Evolutionary conservation across 805 yeast genomes (phyloP).

Genomic region (Sugiyamaella boreocaroliniensis): DNA sequence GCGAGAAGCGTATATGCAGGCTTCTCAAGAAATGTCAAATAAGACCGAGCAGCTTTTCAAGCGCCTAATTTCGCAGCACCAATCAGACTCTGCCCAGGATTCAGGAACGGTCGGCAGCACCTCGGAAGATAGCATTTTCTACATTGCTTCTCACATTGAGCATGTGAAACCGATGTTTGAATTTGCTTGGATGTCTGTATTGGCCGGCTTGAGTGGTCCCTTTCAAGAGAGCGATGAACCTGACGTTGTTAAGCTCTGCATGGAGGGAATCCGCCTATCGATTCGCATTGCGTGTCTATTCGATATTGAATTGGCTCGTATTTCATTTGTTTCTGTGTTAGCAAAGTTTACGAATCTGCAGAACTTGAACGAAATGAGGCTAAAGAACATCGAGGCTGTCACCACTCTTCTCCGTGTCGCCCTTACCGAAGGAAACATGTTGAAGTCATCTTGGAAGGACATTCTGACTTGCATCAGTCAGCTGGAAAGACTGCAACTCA

Average conservation of each 20-base stretch:
- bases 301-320: constrained; percentile 75
- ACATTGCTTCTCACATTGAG: constrained; percentile 78
- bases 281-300: constrained; percentile 79
- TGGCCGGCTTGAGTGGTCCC: constrained; percentile 92
- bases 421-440: constrained; percentile 65
- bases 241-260: constrained; percentile 48
- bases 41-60: constrained; percentile 83
- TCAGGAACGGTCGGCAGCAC: constrained; percentile 4
- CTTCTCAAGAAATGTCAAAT: constrained; percentile 83
- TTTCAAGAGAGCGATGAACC: constrained; percentile 75
- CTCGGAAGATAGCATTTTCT: constrained; percentile 45
- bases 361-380: constrained; percentile 68
- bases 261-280: constrained; percentile 81
- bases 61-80: constrained; percentile 37
- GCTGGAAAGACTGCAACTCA: constrained; percentile 80
- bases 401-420: constrained; percentile 69
- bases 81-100: constrained; percentile 32
- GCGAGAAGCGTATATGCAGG: constrained; percentile 82
- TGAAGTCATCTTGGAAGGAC: constrained; percentile 78
- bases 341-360: constrained; percentile 79
- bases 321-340: constrained; percentile 83
- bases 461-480: constrained; percentile 79
- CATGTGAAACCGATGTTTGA: constrained; percentile 93
- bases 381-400: constrained; percentile 78
- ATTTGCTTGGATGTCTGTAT: constrained; percentile 91